A percentile compares a stretch with the other conserved stretches of the same genome.
Evolutionary conservation across 2,329 filamentous ascomycete genomes (phyloP).

Genomic region (Escovopsis sp.): DNA sequence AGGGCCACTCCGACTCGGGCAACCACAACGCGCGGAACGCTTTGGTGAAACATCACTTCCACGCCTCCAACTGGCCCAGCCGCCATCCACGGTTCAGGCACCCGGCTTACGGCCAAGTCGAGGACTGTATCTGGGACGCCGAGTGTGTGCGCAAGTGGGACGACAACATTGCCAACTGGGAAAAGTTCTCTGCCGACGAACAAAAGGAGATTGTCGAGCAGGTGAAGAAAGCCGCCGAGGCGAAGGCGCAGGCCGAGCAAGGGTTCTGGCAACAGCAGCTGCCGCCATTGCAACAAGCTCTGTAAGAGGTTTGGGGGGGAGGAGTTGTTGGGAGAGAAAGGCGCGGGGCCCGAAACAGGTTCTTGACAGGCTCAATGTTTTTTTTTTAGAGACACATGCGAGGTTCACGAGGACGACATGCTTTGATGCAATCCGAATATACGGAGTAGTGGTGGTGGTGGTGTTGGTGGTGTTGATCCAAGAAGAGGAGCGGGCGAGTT

Average conservation of each 20-base stretch:
- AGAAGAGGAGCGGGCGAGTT: no score
- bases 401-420: no score
- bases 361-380: no score
- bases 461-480: no score
- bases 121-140: slow-evolving; percentile 54
- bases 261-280: background rate
- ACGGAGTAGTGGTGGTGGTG: no score
- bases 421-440: no score
- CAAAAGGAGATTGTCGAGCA: slow-evolving; percentile 34
- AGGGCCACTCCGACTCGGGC: slow-evolving; percentile 58
- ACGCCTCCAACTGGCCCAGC: slow-evolving; percentile 58
- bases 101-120: slow-evolving; percentile 54
- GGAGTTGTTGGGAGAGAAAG: background rate
- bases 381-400: no score
- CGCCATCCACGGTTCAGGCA: slow-evolving; percentile 52
- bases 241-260: slow-evolving; percentile 1
- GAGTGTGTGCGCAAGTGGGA: slow-evolving; percentile 54
- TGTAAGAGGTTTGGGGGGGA: background rate
- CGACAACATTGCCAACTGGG: slow-evolving; percentile 45
- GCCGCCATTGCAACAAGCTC: background rate
- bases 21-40: slow-evolving; percentile 52
- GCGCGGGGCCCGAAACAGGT: no score
- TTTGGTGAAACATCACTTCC: slow-evolving; percentile 60
- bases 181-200: slow-evolving; percentile 42
- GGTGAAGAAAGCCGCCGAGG: slow-evolving; percentile 1